Conservation (phyloP, 495 filamentous ascomycete genomes). For the Pyrenula massariospora region DNA sequence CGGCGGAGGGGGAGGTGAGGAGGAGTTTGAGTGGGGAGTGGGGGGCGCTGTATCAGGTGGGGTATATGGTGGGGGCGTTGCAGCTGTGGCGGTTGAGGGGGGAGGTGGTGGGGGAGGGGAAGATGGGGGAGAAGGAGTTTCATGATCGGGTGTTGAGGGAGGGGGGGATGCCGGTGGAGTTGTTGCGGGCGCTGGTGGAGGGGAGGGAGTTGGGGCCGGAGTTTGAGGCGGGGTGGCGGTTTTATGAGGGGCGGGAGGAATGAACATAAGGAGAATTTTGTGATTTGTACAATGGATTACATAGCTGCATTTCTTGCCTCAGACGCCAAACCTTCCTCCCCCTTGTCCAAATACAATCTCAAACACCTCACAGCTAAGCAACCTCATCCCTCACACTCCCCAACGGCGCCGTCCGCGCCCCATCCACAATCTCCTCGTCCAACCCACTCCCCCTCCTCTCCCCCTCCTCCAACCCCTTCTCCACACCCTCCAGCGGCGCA, state of each 20-base stretch:
- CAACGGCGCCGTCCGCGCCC: neutral
- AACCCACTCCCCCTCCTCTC: neutral
- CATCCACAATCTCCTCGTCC: neutral
- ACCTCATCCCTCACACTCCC: neutral
- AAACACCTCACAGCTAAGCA: too few relatives aligned
- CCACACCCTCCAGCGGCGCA: neutral
- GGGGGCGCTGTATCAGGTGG: conserved; percentile 37
- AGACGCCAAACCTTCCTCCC: too few relatives aligned
- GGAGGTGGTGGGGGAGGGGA: conserved; percentile 17
- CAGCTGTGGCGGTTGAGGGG: conserved; percentile 29
- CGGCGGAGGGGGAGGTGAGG: conserved; percentile 43
- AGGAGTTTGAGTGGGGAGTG: conserved; percentile 33
- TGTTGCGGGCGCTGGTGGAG: conserved; percentile 32
- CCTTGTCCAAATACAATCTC: too few relatives aligned
- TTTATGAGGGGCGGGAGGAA: neutral
- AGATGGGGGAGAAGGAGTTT: conserved; percentile 32
- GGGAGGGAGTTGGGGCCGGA: conserved; percentile 8
- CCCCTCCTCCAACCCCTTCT: neutral
- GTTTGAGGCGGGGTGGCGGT: neutral
- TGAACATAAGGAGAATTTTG: neutral
- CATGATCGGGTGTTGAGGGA: conserved; percentile 32
- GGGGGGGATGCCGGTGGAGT: conserved; percentile 39
- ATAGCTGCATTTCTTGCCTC: too few relatives aligned
- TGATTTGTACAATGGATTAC: too few relatives aligned
- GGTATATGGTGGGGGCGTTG: conserved; percentile 40